These are phyloP conservation scores for Nitzschia inconspicua DNA, from an alignment of 108 stramenopile species.

Conservation along the genomic window DNA sequence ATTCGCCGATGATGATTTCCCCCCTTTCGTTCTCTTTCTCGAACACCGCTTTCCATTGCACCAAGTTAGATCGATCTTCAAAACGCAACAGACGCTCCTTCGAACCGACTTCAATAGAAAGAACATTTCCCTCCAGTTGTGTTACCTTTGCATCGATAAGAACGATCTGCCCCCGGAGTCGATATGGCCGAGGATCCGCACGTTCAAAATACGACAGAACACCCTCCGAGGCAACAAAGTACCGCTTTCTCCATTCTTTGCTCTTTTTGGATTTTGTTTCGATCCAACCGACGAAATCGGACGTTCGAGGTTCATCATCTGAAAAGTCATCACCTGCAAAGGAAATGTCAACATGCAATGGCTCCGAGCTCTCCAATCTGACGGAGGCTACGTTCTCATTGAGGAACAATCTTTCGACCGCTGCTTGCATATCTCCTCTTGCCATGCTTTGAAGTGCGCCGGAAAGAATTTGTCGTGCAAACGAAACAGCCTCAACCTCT, in stretches of 20 bases:
- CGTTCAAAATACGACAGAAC: slow-evolving; percentile 57
- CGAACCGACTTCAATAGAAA: slow-evolving; percentile 2
- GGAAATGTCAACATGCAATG: slow-evolving; percentile 41
- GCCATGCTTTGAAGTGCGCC: slow-evolving; percentile 51
- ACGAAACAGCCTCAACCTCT: slow-evolving; percentile 70
- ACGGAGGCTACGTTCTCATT: slow-evolving; percentile 39
- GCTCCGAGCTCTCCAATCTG: slow-evolving; percentile 17
- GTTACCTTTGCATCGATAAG: slow-evolving; percentile 29
- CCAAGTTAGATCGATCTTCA: slow-evolving; percentile 40
- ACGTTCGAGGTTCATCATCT: slow-evolving; percentile 16
- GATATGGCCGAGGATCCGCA: slow-evolving; percentile 52
- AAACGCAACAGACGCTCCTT: slow-evolving; percentile 44
- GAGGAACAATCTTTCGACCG: slow-evolving; percentile 51
- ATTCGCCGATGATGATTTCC: background rate
- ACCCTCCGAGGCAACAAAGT: slow-evolving; percentile 55
- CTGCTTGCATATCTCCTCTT: slow-evolving; percentile 53
- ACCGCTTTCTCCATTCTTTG: slow-evolving; percentile 54
- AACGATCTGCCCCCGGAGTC: slow-evolving; percentile 48
- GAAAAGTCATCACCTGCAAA: slow-evolving; percentile 46
- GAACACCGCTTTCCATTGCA: slow-evolving; percentile 43
- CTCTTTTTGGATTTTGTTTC: slow-evolving; percentile 20
- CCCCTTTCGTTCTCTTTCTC: background rate
- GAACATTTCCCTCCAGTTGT: slow-evolving; percentile 12
- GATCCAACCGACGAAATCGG: slow-evolving; percentile 32
- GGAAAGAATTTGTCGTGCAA: slow-evolving; percentile 72